Base-by-base conservation (phyloP, 495 filamentous ascomycete species). In the Letharia columbiana region DNA sequence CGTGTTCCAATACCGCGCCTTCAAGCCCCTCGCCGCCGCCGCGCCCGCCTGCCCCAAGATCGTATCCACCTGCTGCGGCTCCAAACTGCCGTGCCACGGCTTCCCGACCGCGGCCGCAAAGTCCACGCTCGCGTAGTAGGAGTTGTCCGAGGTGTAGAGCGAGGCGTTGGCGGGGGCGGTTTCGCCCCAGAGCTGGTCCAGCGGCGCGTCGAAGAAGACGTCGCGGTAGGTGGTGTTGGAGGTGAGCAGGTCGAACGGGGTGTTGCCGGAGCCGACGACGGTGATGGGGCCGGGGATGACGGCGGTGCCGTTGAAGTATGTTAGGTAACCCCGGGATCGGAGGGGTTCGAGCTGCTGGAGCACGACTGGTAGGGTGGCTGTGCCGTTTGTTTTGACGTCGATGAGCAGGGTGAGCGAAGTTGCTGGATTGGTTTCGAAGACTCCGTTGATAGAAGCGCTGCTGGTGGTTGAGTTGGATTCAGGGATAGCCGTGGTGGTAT, bases 1-100 rank as follows among this genome's bases (percentile, higher is more conserved):
- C 28, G 86, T 79, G 49, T 88, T 84, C 89, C 90, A 93, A 73
- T 91, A 92, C 63, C 90, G 73, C 5, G 82, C 84, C 64, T 82
- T 82, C 61, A 92, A 80, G 0, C 89, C 89, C 66, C 81, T 81
- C 45, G 75, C 72, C 68, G 85, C 82, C 2, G 91, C 91, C 17
- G 77, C 78, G 15, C 75, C 73, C 15, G 92, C 81, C 69, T 91
- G 87, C 0, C 75, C 75, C 20, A 84, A 77, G 47, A 92, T 81
- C 42, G 72, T 80, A 11, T 73, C 73, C 52, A 88, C 77, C 70
- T 92, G 89, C 7, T 71, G 66, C 1, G 77, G 70, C 41, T 70
- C 71, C 17, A 81, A 68, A 4, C 71, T 63, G 2, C 75, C 73
- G 11, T 72, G 65, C 50, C 71, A 72, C 15, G 76, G 68, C 12